Evolutionary conservation across 2,329 filamentous ascomycete genomes (phyloP), one percentile per base, ranked within the genome.

Genomic region (Hypoxylon sp.): DNA sequence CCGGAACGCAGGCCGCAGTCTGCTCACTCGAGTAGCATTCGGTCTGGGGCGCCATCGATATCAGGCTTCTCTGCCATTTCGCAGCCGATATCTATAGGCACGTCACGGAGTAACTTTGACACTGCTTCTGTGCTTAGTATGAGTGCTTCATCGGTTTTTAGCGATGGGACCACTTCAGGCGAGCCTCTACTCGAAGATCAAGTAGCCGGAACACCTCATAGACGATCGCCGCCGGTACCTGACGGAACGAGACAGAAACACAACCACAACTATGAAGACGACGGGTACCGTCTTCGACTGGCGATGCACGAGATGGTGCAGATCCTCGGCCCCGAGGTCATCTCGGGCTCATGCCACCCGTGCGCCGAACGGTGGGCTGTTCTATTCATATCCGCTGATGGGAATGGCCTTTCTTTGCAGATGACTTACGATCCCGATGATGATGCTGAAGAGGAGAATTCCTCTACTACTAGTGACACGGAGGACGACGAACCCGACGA

Each of bases 291-390:
- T 32, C 81, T 93, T 53, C 87, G 89, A 33, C 80, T 87, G 65
- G 90, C 90, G 3, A 82, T 92, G 54, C 88, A 91, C 57, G 90
- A 93, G 71, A 89, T 93, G 88, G 84, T 81, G 5, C 87, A 91
- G 48, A 83, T 84, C 4, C 80, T 93, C 8, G 90, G 91, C 3
- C 72, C 81, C 5, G 89, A 93, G 12, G 85, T 82, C 11, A 82
- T 89, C 16, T 87, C 89, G 51, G 91, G 91, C 20, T 83, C 87
- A 12, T 90, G 89, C 57, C 91, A 96, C 72, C 93, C 93, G 7
- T 95, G 92, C 66, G 89, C 90, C 1, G 93, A 96, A 78, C 85
- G 90, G 59, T 97, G 93, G 93, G 87, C 91, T 3, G 89, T 96
- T 5, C 81, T 96, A 7, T 95, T 94, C 72, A 87, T 96, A 59